Base-by-base conservation (phyloP, 2,329 filamentous ascomycete species). In the Chaetomium sp. region DNA sequence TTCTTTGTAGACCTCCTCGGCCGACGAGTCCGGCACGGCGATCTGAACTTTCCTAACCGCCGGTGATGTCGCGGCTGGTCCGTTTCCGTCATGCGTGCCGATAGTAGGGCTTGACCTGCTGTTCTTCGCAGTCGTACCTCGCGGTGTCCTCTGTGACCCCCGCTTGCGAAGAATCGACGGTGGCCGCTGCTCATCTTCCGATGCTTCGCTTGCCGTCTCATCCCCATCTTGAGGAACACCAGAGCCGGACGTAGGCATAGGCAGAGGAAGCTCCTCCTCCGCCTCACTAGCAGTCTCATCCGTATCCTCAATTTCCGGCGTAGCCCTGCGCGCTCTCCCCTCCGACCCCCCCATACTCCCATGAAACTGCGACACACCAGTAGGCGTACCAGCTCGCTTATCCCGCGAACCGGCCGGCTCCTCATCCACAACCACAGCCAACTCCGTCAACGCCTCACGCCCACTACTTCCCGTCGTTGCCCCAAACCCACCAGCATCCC, bases 1-100 rank as follows among this genome's bases (percentile, higher is more conserved):
- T 45, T 66, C 62, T 48, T 61, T 53, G 47, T 55, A 62, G 2
- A 62, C 46, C 34, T 64, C 63, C n/a, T 56, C 53, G n/a, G 35
- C 34, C 3, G 40, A 52, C 14, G 61, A 45, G 6, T 42, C 49
- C 33, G 59, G 60, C 6, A 60, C 40, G 7, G 53, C 56, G 6
- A 63, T 60, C 27, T 60, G 63, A 4, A 64, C 60, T 38, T 48
- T 59, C 37, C 62, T 61, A 33, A 57, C 48, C 10, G 47, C 38
- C 4, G 65, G 65, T 1, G 62, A 65, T 11, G 66, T 1, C 61
- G 62, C 0, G 42, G 56, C 36, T 59, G 51, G 32, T 41, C 45
- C 7, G 38, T 47, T 2, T 52, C 55, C 7, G 46, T 60, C 55
- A 11, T 52, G 53, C 5, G 49, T 49, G 10, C 33, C n/a, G 8